Evolutionary conservation across 352 stramenopile genomes (phyloP), one percentile per base, ranked within the genome.

Genomic region (Phytophthora agathidicida): DNA sequence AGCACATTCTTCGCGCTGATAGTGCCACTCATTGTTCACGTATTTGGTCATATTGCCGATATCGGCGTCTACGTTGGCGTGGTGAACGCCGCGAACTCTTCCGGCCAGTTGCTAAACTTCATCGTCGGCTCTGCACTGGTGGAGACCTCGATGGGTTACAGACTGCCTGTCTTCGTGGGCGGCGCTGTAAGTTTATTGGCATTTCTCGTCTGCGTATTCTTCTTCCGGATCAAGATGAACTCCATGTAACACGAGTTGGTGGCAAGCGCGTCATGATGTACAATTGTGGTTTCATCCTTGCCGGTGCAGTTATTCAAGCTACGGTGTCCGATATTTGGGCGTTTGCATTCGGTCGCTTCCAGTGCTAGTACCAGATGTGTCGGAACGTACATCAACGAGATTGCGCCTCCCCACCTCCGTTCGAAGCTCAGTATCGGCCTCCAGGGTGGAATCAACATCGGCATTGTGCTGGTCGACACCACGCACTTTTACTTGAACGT

Each of bases 51-150:
- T 3, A 57, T 49, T 5, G 43, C 51, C 1, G 47, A 75, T 10
- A 69, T 83, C 16, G 76, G 76, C 8, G 68, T 86, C 23, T 71
- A 76, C 36, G 68, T 80, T 17, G 76, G 73, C 17, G 71, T 74
- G 14, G 16, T 83, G 43, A 86, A 83, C 46, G 74, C 73, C 27
- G 70, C 71, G 6, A 77, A 77, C 20, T 81, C 73, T 45, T 50
- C 71, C 24, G 73, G 75, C 5, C 73, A 83, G 44, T 42, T 83
- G 27, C 50, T 83, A n/a, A 86, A 83, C 48, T 86, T 77, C 36
- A 59, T 60, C 7, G 36, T 73, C 3, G 71, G 70, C 5, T 60
- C 73, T n/a, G 66, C 61, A 9, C 31, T 86, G 14, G 68, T 77
- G 17, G 60, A 65, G n/a, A 73, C 71, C 0, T 71, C 60, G 17